Percentiles rank a stretch among this genome's conserved stretches.
These are phyloP conservation scores for Biscogniauxia marginata DNA, from an alignment of 2,329 filamentous ascomycete species.

Conservation along the genomic window DNA sequence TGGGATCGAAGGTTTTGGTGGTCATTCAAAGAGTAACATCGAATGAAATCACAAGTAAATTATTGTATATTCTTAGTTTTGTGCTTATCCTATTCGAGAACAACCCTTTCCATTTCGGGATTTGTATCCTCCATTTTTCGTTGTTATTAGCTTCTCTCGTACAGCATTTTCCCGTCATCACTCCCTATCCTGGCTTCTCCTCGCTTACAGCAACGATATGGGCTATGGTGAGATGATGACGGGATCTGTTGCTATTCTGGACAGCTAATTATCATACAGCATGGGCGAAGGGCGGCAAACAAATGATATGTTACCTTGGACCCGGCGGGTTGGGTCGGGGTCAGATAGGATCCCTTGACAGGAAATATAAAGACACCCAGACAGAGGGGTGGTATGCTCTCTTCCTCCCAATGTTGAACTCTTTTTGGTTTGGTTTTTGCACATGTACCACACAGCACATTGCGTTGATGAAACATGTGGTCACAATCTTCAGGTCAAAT, in stretches of 20 bases:
- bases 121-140: background rate
- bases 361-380: background rate
- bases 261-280: background rate
- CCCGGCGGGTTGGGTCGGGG: background rate
- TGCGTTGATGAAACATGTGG: background rate
- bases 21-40: background rate
- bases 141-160: background rate
- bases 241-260: background rate
- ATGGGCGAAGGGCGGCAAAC: background rate
- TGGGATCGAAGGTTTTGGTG: background rate
- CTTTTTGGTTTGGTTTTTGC: background rate
- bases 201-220: background rate
- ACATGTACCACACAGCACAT: slow-evolving; percentile 1
- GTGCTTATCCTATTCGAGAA: background rate
- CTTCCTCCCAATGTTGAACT: background rate
- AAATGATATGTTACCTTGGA: background rate
- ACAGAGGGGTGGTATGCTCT: background rate
- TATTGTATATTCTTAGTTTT: background rate
- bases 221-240: background rate
- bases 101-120: background rate
- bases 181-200: background rate
- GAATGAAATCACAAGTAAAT: too few relatives aligned
- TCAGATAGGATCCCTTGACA: background rate
- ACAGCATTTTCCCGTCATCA: background rate
- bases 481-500: slow-evolving; percentile 4